These are phyloP conservation scores for Pistacia integerrima DNA, from an alignment of 345 rosid species.

Conservation along the genomic window DNA sequence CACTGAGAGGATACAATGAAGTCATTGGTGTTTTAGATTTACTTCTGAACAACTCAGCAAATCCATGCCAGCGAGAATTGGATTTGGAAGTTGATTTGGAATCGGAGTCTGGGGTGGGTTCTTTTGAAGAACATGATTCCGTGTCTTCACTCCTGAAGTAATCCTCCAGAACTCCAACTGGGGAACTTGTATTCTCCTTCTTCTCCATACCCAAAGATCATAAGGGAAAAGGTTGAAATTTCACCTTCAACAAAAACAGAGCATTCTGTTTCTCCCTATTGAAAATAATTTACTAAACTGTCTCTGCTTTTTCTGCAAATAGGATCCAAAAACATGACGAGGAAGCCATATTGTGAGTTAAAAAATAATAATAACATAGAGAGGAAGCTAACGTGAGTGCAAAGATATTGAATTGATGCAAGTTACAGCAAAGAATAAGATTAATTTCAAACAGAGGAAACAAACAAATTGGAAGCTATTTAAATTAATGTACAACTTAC, in stretches of 20 bases:
- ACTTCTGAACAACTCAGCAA: conserved; percentile 40
- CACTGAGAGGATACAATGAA: conserved; percentile 38
- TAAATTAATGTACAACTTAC: too few relatives aligned
- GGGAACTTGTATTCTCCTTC: conserved; percentile 52
- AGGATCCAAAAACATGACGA: not conserved
- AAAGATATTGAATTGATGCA: conserved; percentile 13
- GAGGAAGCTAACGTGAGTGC: not conserved
- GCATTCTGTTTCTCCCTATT: not conserved
- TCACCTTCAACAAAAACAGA: conserved; percentile 8
- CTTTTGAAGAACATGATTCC: conserved; percentile 39
- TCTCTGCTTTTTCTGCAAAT: conserved; percentile 1
- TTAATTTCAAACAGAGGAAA: not conserved
- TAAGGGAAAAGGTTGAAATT: not conserved
- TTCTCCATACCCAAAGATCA: conserved; percentile 43
- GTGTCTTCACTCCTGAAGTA: conserved; percentile 73
- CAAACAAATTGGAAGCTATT: too few relatives aligned
- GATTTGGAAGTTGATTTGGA: conserved; percentile 32
- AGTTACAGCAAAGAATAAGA: not conserved
- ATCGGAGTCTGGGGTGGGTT: conserved; percentile 36
- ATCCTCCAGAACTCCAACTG: conserved; percentile 80
- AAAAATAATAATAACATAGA: not conserved
- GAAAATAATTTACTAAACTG: not conserved
- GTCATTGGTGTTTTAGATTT: conserved; percentile 50
- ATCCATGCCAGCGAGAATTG: conserved; percentile 45
- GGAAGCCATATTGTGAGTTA: not conserved